Percentiles rank a stretch among this genome's conserved stretches.
Evolutionary conservation across 805 yeast species (phyloP).

Genomic region (Cyberlindnera saturnus): DNA sequence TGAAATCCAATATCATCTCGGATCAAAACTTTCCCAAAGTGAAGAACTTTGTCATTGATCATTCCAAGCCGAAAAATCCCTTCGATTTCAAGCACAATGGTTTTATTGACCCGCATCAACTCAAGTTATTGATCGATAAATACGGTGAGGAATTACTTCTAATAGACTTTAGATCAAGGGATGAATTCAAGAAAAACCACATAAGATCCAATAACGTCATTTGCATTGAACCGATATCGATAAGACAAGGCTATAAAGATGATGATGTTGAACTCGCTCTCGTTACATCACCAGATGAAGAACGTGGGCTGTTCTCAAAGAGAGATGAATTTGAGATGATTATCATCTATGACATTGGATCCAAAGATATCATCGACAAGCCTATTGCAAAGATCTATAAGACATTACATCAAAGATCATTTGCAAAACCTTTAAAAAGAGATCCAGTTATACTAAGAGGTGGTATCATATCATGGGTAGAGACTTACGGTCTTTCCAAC

Average conservation of each 20-base stretch:
- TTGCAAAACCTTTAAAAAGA: constrained; percentile 31
- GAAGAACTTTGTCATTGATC: constrained; percentile 2
- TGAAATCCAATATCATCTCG: not conserved
- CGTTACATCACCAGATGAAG: constrained; percentile 48
- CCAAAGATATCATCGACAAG: constrained; percentile 1
- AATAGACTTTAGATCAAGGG: constrained; percentile 64
- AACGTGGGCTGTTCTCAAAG: constrained; percentile 44
- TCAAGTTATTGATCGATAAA: constrained; percentile 10
- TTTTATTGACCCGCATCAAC: constrained; percentile 7
- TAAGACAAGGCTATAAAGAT: constrained; percentile 47
- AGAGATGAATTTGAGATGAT: constrained; percentile 56
- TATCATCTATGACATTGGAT: constrained; percentile 41
- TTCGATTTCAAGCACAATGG: constrained; percentile 13
- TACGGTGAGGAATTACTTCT: constrained; percentile 37
- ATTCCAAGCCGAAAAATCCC: constrained; percentile 2
- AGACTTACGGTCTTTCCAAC: constrained; percentile 12
- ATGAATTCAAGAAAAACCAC: constrained; percentile 57
- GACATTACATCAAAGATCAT: constrained; percentile 31
- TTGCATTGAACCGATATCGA: constrained; percentile 69
- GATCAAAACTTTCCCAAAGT: constrained; percentile 6
- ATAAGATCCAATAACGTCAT: constrained; percentile 52
- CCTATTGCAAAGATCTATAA: constrained; percentile 11
- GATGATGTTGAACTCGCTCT: constrained; percentile 63
- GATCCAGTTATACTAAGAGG: constrained; percentile 44
- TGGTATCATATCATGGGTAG: constrained; percentile 46